Conservation (phyloP, 768 basidiomycete genomes). For the Imleria badia region DNA sequence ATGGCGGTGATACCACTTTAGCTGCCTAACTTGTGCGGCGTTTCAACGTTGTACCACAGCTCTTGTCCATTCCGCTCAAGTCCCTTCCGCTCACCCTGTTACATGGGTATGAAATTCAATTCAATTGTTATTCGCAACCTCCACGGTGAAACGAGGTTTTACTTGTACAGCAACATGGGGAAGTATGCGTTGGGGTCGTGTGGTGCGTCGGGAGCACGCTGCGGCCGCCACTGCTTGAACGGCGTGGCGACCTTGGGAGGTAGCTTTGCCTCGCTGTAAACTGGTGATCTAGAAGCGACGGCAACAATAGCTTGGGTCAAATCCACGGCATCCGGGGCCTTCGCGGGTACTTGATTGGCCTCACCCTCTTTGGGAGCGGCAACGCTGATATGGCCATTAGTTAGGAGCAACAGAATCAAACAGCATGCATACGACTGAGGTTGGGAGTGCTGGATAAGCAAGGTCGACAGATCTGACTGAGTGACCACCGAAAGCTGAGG, state of each 20-base stretch:
- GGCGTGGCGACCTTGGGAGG: constrained; percentile 74
- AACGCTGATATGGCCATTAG: constrained; percentile 41
- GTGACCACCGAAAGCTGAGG: constrained; percentile 90
- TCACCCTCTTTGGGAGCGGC: constrained; percentile 46
- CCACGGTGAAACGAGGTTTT: background rate
- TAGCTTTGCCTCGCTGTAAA: constrained; percentile 61
- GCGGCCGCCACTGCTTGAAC: constrained; percentile 72
- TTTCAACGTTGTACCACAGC: background rate
- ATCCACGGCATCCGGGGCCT: constrained; percentile 48
- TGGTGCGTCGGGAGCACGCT: constrained; percentile 73
- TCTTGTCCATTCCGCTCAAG: background rate
- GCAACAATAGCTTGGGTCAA: constrained; percentile 72
- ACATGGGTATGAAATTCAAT: constrained; percentile 34
- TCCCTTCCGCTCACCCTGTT: background rate
- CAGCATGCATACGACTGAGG: constrained; percentile 54
- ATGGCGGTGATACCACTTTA: background rate
- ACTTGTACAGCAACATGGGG: constrained; percentile 72
- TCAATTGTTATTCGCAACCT: constrained; percentile 13
- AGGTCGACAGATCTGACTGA: constrained; percentile 73
- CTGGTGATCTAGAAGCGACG: constrained; percentile 54
- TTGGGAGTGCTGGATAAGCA: constrained; percentile 79
- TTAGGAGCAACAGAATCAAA: background rate
- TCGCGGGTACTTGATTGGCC: constrained; percentile 46
- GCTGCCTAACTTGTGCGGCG: background rate
- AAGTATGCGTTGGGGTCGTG: constrained; percentile 82